Percentiles rank a stretch among this genome's conserved stretches.
These are phyloP conservation scores for Cyberlindnera maritima DNA, from an alignment of 805 yeast species.

Conservation along the genomic window DNA sequence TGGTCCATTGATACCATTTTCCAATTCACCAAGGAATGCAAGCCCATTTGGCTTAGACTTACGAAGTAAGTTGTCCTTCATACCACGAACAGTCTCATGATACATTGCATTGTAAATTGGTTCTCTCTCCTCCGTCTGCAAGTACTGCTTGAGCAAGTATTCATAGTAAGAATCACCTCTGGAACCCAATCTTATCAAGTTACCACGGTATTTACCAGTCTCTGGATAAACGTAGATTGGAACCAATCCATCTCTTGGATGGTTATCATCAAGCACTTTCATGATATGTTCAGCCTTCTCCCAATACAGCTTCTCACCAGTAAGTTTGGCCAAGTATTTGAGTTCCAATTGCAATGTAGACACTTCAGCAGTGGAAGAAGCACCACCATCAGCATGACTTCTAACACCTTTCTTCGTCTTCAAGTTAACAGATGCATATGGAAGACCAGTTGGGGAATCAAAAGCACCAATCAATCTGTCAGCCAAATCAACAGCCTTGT, in stretches of 20 bases:
- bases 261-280: constrained; percentile 61
- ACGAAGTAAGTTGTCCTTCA: constrained; percentile 60
- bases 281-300: constrained; percentile 71
- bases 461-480: constrained; percentile 69
- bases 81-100: constrained; percentile 72
- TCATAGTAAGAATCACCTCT: constrained; percentile 94
- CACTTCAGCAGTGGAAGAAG: constrained; percentile 87
- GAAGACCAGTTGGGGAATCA: constrained; percentile 63
- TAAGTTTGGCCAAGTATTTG: constrained; percentile 73
- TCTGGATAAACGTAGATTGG: constrained; percentile 80
- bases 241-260: constrained; percentile 70
- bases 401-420: constrained; percentile 56
- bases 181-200: constrained; percentile 75
- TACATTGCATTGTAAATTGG: constrained; percentile 69
- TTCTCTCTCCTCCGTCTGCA: constrained; percentile 68
- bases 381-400: constrained; percentile 68
- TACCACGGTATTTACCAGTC: constrained; percentile 65
- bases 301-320: constrained; percentile 83
- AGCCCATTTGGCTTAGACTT: constrained; percentile 61
- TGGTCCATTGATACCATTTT: constrained; percentile 59
- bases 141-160: constrained; percentile 78
- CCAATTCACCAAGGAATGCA: constrained; percentile 75
- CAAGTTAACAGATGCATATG: constrained; percentile 76
- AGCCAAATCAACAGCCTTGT: constrained; percentile 80
- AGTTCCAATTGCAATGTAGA: constrained; percentile 85